Base-by-base conservation (phyloP, 352 stramenopile genomes). In the Globisporangium orthogonon region DNA sequence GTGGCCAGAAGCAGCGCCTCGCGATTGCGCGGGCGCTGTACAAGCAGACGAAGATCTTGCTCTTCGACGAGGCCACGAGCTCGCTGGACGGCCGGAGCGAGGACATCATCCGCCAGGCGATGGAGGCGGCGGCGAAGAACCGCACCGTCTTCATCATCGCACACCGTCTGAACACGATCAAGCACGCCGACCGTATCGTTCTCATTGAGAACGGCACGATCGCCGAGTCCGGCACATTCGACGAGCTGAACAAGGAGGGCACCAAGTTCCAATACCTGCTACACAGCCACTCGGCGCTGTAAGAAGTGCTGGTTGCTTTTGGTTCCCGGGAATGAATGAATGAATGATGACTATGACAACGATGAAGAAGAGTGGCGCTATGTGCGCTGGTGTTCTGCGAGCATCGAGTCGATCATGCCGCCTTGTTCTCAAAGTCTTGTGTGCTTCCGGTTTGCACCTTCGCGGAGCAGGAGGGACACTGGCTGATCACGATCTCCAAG, bases 1-100 rank as follows among this genome's bases (percentile, higher is more conserved):
- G 96, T 50, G 95, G 95, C 31, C 94, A 99, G 72, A 98, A 98
- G 70, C 97, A 99, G 76, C 85, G 97, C 28, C 71, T 95, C 50
- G 84, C 86, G 28, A 92, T 95, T 43, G 86, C 86, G 5, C 78
- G 86, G 14, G 86, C 86, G 18, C 58, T 95, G 37, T 89, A 94
- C 66, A 92, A 90, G 62, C 66, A 80, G 37, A 86, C 82, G 3
- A 86, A 89, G 50, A 82, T 95, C 56, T 57, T 95, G 53, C 58
- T 95, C 6, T 87, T 95, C 29, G 85, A 95, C 33, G 85, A 95
- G 66, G 85, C 85, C 17, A 95, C 85, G 39, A 91, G 81, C 65
- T 91, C 84, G 7, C 69, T 95, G 33, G 85, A 95, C 48, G 81
- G 78, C 23, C 77, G 74, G 52, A 95, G 84, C 37, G 85, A 95